Conservation (phyloP, 768 basidiomycete genomes). For the Boletus bicolor region DNA sequence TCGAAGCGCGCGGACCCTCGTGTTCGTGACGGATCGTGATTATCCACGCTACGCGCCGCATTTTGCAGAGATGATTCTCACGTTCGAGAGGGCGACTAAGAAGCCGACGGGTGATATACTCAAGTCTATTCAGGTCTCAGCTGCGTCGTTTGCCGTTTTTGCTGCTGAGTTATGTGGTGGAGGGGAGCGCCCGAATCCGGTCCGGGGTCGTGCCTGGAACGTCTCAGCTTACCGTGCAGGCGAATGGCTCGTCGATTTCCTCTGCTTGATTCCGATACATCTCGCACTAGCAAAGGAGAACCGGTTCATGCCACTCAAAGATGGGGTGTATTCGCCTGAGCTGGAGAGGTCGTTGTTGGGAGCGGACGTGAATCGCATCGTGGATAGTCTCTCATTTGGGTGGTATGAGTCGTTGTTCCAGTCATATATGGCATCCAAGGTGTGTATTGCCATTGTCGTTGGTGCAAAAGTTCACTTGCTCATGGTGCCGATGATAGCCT, state of each 20-base stretch:
- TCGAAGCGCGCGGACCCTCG: constrained; percentile 35
- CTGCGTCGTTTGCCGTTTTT: constrained; percentile 32
- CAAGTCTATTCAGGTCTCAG: constrained; percentile 35
- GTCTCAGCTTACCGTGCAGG: constrained; percentile 45
- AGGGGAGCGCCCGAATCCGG: not conserved
- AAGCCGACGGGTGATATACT: constrained; percentile 51
- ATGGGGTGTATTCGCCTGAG: constrained; percentile 49
- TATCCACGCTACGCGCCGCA: constrained; percentile 38
- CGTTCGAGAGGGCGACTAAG: constrained; percentile 47
- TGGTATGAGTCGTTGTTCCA: constrained; percentile 67
- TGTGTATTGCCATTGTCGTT: constrained; percentile 3
- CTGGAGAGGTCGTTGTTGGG: constrained; percentile 54
- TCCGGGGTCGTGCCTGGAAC: constrained; percentile 18
- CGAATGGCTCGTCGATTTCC: constrained; percentile 59
- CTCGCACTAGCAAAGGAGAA: constrained; percentile 59
- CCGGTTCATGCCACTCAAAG: constrained; percentile 57
- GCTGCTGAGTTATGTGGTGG: constrained; percentile 6
- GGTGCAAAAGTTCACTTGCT: not conserved
- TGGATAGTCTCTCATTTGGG: constrained; percentile 53
- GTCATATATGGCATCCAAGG: constrained; percentile 60
- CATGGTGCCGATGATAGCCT: constrained; percentile 34
- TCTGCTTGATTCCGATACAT: constrained; percentile 65
- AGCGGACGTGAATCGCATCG: constrained; percentile 55
- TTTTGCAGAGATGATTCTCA: constrained; percentile 42
- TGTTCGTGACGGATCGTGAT: constrained; percentile 43